Evolutionary conservation across 1,284 basidiomycete genomes (phyloP), one percentile per base, ranked within the genome.

Genomic region (Papiliotrema flavescens): DNA sequence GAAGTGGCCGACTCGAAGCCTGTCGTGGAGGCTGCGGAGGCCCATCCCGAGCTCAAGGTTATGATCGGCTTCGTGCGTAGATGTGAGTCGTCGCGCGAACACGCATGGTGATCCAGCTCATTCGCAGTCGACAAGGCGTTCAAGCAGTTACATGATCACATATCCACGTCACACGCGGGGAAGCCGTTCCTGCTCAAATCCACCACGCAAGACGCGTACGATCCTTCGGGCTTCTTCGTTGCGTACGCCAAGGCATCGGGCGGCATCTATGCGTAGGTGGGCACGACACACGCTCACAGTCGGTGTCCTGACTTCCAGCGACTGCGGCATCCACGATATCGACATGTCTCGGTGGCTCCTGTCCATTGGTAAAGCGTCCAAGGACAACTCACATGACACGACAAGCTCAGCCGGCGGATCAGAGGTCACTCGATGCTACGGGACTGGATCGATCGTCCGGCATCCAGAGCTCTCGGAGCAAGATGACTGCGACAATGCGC

Each of bases 251-350:
- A 51, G 22, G 50, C 56, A 15, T 59, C 56, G 2, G 64, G 64
- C 2, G 61, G 62, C 3, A 64, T 66, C 50, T 54, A 53, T 14
- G 23, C 43, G 43, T 20, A 8, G 7, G 43, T 45, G 23, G 19
- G 3, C 43, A 45, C 17, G 43, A 5, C 15, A 11, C 15, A 45
- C 19, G n/a, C 15, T 6, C 15, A 20, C 19, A 11, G 9, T 14
- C 17, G n/a, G n/a, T 17, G 9, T 45, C 23, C 23, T 26, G 11
- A 45, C 43, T 3, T 32, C 40, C 23, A 49, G 60, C 11, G 63
- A 65, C 46, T 60, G 56, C 40, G 62, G 60, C 0, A 60, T 65
- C 19, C 62, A 65, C 51, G 64, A 66, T 41, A 59, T 60, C 20
- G 62, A 62, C 42, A 40, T 52, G 22, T 44, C 58, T 17, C 50